These are phyloP conservation scores for Salvia splendens DNA, from an alignment of 257 asterid species.

Conservation along the genomic window DNA sequence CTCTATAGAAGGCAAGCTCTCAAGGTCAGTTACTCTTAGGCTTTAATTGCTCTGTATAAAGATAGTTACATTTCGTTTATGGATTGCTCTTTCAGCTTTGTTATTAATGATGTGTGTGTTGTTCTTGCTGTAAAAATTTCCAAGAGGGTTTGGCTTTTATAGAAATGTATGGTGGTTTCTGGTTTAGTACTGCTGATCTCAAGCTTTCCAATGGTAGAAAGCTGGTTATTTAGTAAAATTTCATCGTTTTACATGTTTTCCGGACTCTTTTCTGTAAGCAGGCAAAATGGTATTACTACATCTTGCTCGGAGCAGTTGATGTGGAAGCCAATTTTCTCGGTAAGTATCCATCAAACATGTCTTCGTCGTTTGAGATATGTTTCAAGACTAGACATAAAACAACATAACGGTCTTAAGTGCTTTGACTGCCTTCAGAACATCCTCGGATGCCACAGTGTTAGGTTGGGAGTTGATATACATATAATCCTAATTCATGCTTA, in stretches of 20 bases:
- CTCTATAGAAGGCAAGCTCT: slow-evolving; percentile 66
- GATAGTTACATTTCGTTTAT: slow-evolving; percentile 2
- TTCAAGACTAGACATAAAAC: neutral
- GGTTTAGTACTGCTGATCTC: no score
- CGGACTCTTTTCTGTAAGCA: slow-evolving; percentile 38
- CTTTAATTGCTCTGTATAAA: neutral
- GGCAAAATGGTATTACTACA: slow-evolving; percentile 90
- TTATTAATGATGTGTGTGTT: neutral
- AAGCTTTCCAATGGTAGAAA: neutral
- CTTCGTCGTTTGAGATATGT: neutral
- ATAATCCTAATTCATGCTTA: neutral
- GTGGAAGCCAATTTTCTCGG: slow-evolving; percentile 98
- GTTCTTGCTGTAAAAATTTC: neutral
- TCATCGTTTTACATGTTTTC: slow-evolving; percentile 21
- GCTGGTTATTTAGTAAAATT: neutral
- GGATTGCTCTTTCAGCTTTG: slow-evolving; percentile 6
- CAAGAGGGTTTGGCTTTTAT: neutral
- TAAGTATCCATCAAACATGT: slow-evolving; percentile 35
- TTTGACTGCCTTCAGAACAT: slow-evolving; percentile 2
- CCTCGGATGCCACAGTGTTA: slow-evolving; percentile 11
- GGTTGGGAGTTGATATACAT: neutral
- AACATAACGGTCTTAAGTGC: neutral
- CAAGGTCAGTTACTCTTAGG: slow-evolving; percentile 60
- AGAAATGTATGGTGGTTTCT: slow-evolving; percentile 7
- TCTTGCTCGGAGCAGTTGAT: slow-evolving; percentile 78